Evolutionary conservation across 129 eudicot species (phyloP).

Genomic region (Flaveria linearis): DNA sequence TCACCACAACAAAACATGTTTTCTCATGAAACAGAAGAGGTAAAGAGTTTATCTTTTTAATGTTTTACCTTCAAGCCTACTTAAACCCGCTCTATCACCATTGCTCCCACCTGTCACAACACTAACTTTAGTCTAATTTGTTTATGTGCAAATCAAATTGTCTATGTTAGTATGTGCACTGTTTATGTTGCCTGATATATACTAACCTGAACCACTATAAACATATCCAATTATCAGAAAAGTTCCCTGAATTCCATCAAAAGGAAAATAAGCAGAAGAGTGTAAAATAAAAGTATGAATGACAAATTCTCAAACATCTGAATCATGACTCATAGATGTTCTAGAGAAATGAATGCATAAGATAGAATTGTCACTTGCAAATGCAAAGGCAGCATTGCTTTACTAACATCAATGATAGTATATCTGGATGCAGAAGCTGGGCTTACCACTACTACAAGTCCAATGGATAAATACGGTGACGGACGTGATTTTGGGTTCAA

Average conservation of each 20-base stretch:
- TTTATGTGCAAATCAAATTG: slow-evolving; percentile 2
- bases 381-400: not conserved
- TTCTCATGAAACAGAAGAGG: slow-evolving; percentile 21
- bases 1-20: not conserved
- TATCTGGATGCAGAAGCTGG: slow-evolving; percentile 6
- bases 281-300: not conserved
- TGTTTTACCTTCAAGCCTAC: slow-evolving; percentile 79
- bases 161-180: not conserved
- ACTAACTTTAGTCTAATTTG: slow-evolving; percentile 2
- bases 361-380: slow-evolving; percentile 7
- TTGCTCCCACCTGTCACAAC: slow-evolving; percentile 64
- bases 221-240: slow-evolving; percentile 81
- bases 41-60: slow-evolving; percentile 2
- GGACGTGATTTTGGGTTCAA: slow-evolving; percentile 79
- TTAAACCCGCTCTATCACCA: slow-evolving; percentile 43
- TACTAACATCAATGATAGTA: not conserved
- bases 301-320: not conserved
- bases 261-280: slow-evolving; percentile 10
- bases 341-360: not conserved
- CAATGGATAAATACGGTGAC: slow-evolving; percentile 68
- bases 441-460: slow-evolving; percentile 72
- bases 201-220: slow-evolving; percentile 86
- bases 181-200: slow-evolving; percentile 5
- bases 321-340: not conserved
- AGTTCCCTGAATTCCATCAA: slow-evolving; percentile 65